Evolutionary conservation across 768 basidiomycete genomes (phyloP).

Genomic region (Leccinum sublutescens): DNA sequence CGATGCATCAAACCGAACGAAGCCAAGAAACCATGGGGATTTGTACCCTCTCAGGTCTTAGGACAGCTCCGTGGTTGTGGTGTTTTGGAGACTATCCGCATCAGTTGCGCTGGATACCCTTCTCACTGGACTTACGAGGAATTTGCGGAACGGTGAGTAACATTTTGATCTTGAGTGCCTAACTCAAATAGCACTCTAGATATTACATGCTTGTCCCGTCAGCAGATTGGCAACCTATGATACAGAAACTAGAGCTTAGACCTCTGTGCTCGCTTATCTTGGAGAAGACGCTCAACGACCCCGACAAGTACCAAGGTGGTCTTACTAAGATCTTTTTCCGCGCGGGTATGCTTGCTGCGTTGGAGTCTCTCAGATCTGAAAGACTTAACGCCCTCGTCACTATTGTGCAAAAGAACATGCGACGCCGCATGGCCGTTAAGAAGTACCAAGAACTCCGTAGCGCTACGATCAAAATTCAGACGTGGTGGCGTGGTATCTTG

Average conservation of each 20-base stretch:
- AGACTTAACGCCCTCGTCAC: conserved; percentile 90
- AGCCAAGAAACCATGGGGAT: conserved; percentile 94
- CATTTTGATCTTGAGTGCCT: conserved; percentile 7
- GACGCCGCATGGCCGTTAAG: conserved; percentile 79
- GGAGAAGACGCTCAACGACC: conserved; percentile 82
- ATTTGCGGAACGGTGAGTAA: conserved; percentile 88
- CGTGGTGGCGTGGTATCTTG: conserved; percentile 87
- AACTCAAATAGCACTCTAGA: conserved; percentile 41
- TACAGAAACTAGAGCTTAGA: conserved; percentile 75
- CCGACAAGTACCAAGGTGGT: conserved; percentile 96
- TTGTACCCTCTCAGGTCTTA: conserved; percentile 91
- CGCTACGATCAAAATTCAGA: conserved; percentile 84
- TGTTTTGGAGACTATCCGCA: conserved; percentile 97
- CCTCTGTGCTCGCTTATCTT: conserved; percentile 83
- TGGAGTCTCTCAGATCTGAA: conserved; percentile 87
- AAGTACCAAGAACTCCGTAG: conserved; percentile 68
- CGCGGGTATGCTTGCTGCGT: conserved; percentile 95
- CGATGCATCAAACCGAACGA: conserved; percentile 99
- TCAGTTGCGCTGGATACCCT: conserved; percentile 98
- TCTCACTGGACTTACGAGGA: conserved; percentile 98
- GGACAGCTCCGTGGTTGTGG: conserved; percentile 96
- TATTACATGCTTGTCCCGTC: conserved; percentile 97
- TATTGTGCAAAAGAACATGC: conserved; percentile 96
- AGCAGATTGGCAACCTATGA: conserved; percentile 82
- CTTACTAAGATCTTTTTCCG: conserved; percentile 99